Evolutionary conservation across 2,329 filamentous ascomycete species (phyloP).

Genomic region (Cladophialophora immunda): DNA sequence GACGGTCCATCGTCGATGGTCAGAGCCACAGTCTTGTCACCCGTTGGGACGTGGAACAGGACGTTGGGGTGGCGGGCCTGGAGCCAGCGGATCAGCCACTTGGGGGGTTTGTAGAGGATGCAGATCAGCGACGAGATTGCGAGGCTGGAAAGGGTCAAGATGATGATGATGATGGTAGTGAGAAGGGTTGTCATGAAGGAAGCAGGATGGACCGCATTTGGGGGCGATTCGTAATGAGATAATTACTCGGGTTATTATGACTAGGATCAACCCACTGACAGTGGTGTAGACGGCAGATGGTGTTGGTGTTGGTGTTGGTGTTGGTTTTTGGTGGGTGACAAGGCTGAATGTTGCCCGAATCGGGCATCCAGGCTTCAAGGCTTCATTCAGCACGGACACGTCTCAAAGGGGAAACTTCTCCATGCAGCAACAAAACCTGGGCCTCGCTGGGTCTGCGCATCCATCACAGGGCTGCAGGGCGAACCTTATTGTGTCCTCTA

Average conservation of each 20-base stretch:
- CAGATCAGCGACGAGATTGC: not conserved
- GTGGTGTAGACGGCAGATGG: no score
- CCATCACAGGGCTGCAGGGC: not conserved
- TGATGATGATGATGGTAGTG: conserved; percentile 44
- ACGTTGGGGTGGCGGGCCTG: conserved; percentile 78
- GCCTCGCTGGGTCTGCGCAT: not conserved
- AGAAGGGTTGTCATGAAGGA: conserved; percentile 29
- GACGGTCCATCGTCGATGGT: conserved; percentile 90
- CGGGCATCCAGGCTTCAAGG: no score
- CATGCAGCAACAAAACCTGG: not conserved
- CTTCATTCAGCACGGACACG: not conserved
- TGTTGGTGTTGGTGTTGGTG: not conserved
- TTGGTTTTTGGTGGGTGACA: not conserved
- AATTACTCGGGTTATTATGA: not conserved
- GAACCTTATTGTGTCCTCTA: not conserved
- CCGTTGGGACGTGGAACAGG: conserved; percentile 72
- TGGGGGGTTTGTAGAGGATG: conserved; percentile 75
- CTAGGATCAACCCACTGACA: no score
- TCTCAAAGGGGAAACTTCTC: not conserved
- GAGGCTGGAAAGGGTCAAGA: conserved; percentile 68
- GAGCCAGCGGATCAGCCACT: conserved; percentile 74
- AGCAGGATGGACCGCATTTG: not conserved
- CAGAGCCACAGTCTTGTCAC: conserved; percentile 75
- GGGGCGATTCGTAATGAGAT: not conserved
- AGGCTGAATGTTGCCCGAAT: conserved; percentile 21